phyloP scores from a whole-genome alignment of 1,139 yeast species.

The Protomyces inouyei region DNA sequence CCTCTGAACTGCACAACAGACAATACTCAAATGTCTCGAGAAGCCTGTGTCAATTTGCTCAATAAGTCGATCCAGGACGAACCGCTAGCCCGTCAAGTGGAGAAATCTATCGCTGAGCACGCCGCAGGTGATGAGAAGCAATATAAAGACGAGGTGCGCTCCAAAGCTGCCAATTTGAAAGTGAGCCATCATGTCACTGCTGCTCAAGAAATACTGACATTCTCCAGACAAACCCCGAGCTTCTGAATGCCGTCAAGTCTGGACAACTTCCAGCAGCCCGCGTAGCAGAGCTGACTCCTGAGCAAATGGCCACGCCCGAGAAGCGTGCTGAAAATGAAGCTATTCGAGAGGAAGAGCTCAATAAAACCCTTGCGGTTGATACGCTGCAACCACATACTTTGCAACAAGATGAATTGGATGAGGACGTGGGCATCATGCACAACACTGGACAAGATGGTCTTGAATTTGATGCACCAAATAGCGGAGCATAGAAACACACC shows the following conservation, averaged over 20 bases:
- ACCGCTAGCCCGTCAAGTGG: slow-evolving; percentile 5
- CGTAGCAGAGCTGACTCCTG: not conserved
- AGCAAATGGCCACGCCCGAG: slow-evolving; percentile 15
- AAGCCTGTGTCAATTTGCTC: slow-evolving; percentile 8
- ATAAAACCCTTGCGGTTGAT: slow-evolving; percentile 1
- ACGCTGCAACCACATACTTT: slow-evolving; percentile 1
- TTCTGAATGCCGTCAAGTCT: not conserved
- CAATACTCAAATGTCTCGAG: slow-evolving; percentile 9
- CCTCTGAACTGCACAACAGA: no score
- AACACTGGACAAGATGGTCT: slow-evolving; percentile 25
- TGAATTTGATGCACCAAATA: slow-evolving; percentile 23
- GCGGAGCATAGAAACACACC: not conserved
- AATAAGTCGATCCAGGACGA: slow-evolving; percentile 1
- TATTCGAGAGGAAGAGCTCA: slow-evolving; percentile 2
- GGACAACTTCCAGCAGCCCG: not conserved
- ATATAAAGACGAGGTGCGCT: slow-evolving; percentile 14
- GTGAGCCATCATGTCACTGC: not conserved
- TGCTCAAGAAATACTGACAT: not conserved
- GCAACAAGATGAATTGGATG: not conserved
- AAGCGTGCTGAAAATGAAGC: slow-evolving; percentile 23
- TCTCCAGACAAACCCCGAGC: not conserved
- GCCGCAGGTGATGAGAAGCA: slow-evolving; percentile 1
- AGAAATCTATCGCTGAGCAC: slow-evolving; percentile 1
- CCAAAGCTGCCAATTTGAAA: slow-evolving; percentile 12
- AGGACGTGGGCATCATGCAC: slow-evolving; percentile 10